A percentile compares a stretch with the other conserved stretches of the same genome.
phyloP scores from a whole-genome alignment of 306 rosid species.

The Betula pendula region DNA sequence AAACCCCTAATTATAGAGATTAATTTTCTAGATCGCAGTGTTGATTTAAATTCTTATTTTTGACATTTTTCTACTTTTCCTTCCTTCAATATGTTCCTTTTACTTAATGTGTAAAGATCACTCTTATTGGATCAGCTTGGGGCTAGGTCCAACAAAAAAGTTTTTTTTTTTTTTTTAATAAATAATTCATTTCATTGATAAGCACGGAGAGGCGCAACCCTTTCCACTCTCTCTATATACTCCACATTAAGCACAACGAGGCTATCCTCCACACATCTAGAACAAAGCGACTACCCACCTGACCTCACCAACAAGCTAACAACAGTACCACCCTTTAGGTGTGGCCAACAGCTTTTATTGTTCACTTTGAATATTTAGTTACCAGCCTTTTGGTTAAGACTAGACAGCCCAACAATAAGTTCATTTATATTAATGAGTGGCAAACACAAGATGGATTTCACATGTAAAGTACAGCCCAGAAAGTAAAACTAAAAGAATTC shows the following conservation, averaged over 20 bases:
- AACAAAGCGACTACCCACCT: too few relatives aligned
- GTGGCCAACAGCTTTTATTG: background rate
- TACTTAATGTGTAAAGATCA: background rate
- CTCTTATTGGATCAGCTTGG: background rate
- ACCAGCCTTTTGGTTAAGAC: background rate
- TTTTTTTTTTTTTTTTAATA: too few relatives aligned
- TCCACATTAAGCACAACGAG: too few relatives aligned
- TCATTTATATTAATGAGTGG: background rate
- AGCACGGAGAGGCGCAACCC: too few relatives aligned
- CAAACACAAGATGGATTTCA: background rate
- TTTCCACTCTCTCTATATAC: too few relatives aligned
- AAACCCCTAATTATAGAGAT: background rate
- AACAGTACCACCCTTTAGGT: too few relatives aligned
- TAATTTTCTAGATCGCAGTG: background rate
- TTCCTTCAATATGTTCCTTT: background rate
- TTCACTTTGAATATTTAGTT: background rate
- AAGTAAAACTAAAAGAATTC: constrained; percentile 10
- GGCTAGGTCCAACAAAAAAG: background rate
- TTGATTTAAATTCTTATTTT: too few relatives aligned
- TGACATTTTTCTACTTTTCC: background rate
- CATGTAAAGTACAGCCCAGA: constrained; percentile 14
- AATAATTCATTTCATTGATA: too few relatives aligned
- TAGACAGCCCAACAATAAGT: background rate
- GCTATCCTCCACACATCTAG: too few relatives aligned
- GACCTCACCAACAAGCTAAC: too few relatives aligned